Base-by-base conservation (phyloP, 176 grass and related monocot species). In the Alopecurus myosuroides region DNA sequence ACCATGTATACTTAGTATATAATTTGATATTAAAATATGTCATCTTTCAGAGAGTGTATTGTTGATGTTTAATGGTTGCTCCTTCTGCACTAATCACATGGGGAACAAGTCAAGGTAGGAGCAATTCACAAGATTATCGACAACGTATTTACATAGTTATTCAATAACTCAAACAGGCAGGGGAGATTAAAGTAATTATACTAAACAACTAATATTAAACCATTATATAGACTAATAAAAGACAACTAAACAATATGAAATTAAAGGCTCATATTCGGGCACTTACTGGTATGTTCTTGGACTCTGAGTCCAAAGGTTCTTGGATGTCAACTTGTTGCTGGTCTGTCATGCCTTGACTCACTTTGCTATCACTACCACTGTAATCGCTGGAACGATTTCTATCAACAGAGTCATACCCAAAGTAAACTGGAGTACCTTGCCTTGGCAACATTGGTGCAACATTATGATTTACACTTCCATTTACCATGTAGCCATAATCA, bases 241-340 rank as follows among this genome's bases (percentile, higher is more conserved):
- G 0, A 36, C 8, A 37, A 1, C 7, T 42, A 15, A 50, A 65
- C 5, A 4, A 56, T 31, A 19, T 60, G 35, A 58, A 77, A 28
- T 28, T 3, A 28, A 56, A 61, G 8, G 9, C 44, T 30, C 1
- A 63, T 28, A 48, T 73, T 10, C 40, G 0, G 11, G 10, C 45
- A 64, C 77, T 66, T 68, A 82, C 81, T 6, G 17, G 71, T 53
- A 69, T 57, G 79, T 84, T 70, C 72, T 56, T 86, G 72, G 78
- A 68, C 11, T 88, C 52, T 77, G 69, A 66, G 31, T 89, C 79
- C 56, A 51, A 60, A 41, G 37, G 35, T 49, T 77, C 80, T 52
- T 40, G 1, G 31, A 46, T 63, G 7, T 22, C 64, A 33, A 82
- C 19, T 67, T 39, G 85, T 61, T 78, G 73, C 9, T 36, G 46